phyloP scores from a whole-genome alignment of 805 yeast species.

The Cyberlindnera subsufficiens region DNA sequence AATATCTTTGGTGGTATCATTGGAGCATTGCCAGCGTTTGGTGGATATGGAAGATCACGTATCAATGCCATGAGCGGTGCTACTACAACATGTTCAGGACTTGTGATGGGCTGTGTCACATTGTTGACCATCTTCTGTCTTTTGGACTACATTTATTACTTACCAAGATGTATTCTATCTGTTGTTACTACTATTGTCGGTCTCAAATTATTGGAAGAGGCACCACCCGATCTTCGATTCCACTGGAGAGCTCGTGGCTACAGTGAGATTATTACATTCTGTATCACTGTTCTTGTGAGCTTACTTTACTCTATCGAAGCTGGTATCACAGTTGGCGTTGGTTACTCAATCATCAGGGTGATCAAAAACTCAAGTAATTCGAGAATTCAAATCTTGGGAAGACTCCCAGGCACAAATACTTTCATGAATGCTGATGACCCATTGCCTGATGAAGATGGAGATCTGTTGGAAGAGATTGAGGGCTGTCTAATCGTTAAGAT shows the following conservation, averaged over 20 bases:
- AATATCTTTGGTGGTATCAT: slow-evolving; percentile 52
- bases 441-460: slow-evolving; percentile 26
- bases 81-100: slow-evolving; percentile 77
- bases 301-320: slow-evolving; percentile 76
- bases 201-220: slow-evolving; percentile 69
- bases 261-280: slow-evolving; percentile 66
- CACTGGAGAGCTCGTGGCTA: slow-evolving; percentile 71
- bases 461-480: slow-evolving; percentile 41
- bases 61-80: slow-evolving; percentile 88
- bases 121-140: slow-evolving; percentile 56
- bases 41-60: slow-evolving; percentile 92
- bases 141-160: slow-evolving; percentile 56
- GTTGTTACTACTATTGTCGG: slow-evolving; percentile 81
- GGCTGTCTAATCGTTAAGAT: slow-evolving; percentile 75
- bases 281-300: slow-evolving; percentile 58
- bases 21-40: slow-evolving; percentile 80
- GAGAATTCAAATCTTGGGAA: slow-evolving; percentile 75
- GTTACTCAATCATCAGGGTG: slow-evolving; percentile 73
- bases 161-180: slow-evolving; percentile 76
- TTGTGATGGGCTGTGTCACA: slow-evolving; percentile 73
- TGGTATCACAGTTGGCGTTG: slow-evolving; percentile 85
- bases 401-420: slow-evolving; percentile 52
- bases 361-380: slow-evolving; percentile 77
- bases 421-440: slow-evolving; percentile 71
- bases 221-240: slow-evolving; percentile 71